Evolutionary conservation across 2,329 filamentous ascomycete genomes (phyloP).

Genomic region (Arthrinium puccinioides): DNA sequence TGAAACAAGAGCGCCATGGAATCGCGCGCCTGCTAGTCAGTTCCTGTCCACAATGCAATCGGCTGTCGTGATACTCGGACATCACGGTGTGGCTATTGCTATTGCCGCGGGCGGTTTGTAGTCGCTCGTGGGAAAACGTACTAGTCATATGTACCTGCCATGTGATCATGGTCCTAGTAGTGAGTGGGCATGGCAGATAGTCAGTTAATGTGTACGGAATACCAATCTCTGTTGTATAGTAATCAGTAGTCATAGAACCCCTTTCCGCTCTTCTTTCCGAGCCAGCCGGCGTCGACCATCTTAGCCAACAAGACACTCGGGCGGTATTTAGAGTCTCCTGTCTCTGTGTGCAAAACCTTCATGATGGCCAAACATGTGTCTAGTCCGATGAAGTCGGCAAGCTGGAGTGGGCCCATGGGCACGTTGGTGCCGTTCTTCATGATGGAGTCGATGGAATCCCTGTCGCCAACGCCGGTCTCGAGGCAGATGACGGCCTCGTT

Average conservation of each 20-base stretch:
- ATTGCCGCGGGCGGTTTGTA: too few relatives aligned
- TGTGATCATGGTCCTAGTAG: too few relatives aligned
- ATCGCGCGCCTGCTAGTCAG: too few relatives aligned
- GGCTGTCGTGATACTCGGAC: too few relatives aligned
- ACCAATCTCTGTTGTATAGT: too few relatives aligned
- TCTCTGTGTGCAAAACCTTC: slow-evolving; percentile 87
- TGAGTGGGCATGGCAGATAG: too few relatives aligned
- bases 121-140: too few relatives aligned
- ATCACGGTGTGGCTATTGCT: too few relatives aligned
- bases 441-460: slow-evolving; percentile 90
- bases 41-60: too few relatives aligned
- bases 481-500: slow-evolving; percentile 93
- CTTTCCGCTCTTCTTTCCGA: slow-evolving; percentile 95
- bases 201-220: too few relatives aligned
- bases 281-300: slow-evolving; percentile 97
- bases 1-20: too few relatives aligned
- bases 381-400: slow-evolving; percentile 95
- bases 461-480: slow-evolving; percentile 82
- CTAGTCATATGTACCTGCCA: too few relatives aligned
- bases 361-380: slow-evolving; percentile 97
- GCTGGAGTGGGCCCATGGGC: slow-evolving; percentile 88
- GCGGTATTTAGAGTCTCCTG: slow-evolving; percentile 91
- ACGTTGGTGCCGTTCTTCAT: slow-evolving; percentile 99
- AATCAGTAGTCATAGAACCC: slow-evolving; percentile 82
- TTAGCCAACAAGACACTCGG: slow-evolving; percentile 81